Evolutionary conservation across 2,329 filamentous ascomycete genomes (phyloP), one percentile per base, ranked within the genome.

Genomic region (Intubia oerlemansii): DNA sequence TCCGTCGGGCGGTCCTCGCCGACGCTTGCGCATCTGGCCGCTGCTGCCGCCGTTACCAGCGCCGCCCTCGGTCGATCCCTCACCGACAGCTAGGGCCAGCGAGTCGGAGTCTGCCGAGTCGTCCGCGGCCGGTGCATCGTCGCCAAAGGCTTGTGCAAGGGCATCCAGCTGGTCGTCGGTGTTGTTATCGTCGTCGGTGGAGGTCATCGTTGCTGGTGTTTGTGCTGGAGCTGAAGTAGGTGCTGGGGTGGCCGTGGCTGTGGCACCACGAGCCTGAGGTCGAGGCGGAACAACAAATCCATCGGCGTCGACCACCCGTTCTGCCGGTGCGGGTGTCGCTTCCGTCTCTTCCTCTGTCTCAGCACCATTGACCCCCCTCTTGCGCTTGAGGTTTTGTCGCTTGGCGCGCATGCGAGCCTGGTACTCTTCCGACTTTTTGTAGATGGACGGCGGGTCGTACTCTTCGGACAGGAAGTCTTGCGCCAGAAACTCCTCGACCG

Each of bases 361-460:
- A 4, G 15, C 7, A 11, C n/a, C 25, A 1, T 20, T 10, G 35
- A 13, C 41, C 30, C 23, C 39, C 32, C 54, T 52, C 47, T 57
- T 65, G 28, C 53, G 54, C 42, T 57, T 64, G 25, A 47, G 49
- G 2, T 44, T 42, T 15, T 47, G 49, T 19, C 48, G 50, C 42
- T 59, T 61, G 36, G 51, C 57, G 34, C 50, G 59, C 44, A 51
- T 49, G 45, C 53, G 65, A 41, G 59, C 52, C 41, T 64, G 53
- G 44, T 65, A 64, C 42, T 72, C 60, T 32, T 68, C 54, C 14
- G 64, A 56, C 42, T 74, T 60, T 41, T 68, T 62, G 44, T 77
- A 80, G 39, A 88, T 77, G 0, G 81, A 74, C 0, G 88, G 88
- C 1, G 88, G 88, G 40, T 91, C 79, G 37, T 79, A 73, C 2